Evolutionary conservation across 73 alveolate genomes (phyloP).

Genomic region (Paramecium sexaurelia): DNA sequence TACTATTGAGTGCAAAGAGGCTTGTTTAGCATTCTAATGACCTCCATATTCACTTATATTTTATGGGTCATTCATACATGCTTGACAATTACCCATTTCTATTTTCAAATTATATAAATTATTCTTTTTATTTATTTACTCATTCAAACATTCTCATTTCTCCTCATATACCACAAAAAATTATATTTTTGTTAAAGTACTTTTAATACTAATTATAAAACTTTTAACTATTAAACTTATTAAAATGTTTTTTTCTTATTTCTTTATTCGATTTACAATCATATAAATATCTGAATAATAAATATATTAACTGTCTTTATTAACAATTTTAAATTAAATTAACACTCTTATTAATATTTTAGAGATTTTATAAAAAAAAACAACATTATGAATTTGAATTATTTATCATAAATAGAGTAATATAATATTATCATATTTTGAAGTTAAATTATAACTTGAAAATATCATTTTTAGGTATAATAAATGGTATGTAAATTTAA

Average conservation of each 20-base stretch:
- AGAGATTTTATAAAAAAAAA: not conserved
- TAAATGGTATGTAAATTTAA: too few species aligned
- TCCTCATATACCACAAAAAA: not conserved
- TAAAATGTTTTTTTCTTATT: too few species aligned
- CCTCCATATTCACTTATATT: not conserved
- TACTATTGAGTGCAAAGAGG: constrained; percentile 16
- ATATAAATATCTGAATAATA: too few species aligned
- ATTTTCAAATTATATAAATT: not conserved
- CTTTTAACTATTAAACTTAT: too few species aligned
- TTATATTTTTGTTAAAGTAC: not conserved
- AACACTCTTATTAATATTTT: not conserved
- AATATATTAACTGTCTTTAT: not conserved
- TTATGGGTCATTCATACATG: constrained; percentile 51
- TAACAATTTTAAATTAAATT: not conserved
- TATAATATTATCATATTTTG: too few species aligned
- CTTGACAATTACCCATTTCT: constrained; percentile 44
- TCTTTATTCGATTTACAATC: too few species aligned
- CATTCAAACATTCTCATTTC: not conserved
- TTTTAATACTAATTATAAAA: too few species aligned
- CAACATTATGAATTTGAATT: too few species aligned
- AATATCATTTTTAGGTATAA: too few species aligned
- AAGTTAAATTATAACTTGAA: too few species aligned
- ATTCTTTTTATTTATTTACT: not conserved
- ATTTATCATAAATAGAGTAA: too few species aligned
- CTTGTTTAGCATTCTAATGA: not conserved